These are phyloP conservation scores for Goniomonas avonlea DNA, from an alignment of 78 protist genomes.

Conservation along the genomic window DNA sequence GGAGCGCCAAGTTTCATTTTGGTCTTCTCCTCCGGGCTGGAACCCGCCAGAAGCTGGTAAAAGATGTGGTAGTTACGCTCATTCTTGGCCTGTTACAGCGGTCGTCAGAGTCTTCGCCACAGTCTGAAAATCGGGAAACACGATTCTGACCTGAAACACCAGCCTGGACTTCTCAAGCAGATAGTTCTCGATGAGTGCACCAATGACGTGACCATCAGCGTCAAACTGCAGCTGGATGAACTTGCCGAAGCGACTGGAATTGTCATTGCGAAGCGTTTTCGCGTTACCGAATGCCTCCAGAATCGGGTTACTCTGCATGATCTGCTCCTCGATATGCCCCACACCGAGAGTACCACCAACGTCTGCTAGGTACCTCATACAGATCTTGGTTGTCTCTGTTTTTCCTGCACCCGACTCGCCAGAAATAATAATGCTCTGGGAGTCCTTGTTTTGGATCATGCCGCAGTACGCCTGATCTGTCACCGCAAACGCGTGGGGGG, in stretches of 20 bases:
- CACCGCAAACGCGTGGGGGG: constrained; percentile 45
- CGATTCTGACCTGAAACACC: constrained; percentile 59
- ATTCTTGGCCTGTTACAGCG: constrained; percentile 28
- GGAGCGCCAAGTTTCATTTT: no score
- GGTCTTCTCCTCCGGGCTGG: background rate
- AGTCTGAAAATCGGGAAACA: no score
- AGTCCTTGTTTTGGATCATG: background rate
- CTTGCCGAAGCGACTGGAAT: constrained; percentile 53
- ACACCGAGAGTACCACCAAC: no score
- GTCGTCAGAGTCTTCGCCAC: background rate
- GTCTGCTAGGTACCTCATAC: background rate
- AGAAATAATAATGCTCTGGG: constrained; percentile 59
- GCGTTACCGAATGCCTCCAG: constrained; percentile 94
- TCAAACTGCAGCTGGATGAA: constrained; percentile 28
- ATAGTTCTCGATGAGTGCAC: constrained; percentile 40
- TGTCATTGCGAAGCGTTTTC: constrained; percentile 77
- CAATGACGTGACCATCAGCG: no score
- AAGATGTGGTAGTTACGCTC: constrained; percentile 90
- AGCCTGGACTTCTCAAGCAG: constrained; percentile 83
- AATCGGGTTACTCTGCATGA: constrained; percentile 70
- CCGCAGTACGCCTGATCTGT: constrained; percentile 50
- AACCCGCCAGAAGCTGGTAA: constrained; percentile 58
- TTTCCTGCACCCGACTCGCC: constrained; percentile 93
- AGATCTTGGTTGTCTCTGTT: constrained; percentile 46
- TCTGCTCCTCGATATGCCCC: no score